These are phyloP conservation scores for Populus deltoides DNA, from an alignment of 345 rosid species.

Conservation along the genomic window DNA sequence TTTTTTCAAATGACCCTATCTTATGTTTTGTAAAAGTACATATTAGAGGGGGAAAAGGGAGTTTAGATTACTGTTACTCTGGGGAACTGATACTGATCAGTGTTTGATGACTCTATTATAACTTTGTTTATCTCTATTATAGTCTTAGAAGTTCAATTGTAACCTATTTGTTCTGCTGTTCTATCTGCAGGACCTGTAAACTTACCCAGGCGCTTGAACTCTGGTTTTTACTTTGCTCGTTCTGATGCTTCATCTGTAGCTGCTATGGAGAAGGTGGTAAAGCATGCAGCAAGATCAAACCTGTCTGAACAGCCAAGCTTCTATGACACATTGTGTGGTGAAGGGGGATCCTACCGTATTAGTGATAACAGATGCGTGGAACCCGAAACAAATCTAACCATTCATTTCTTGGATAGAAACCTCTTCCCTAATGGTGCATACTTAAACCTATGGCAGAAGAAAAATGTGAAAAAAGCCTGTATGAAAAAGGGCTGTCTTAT, in stretches of 20 bases:
- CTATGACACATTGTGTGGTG: conserved; percentile 85
- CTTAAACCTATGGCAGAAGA: conserved; percentile 60
- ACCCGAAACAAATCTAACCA: conserved; percentile 60
- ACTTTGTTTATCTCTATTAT: neutral
- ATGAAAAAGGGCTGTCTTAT: conserved; percentile 54
- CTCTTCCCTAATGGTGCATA: conserved; percentile 93
- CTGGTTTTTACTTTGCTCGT: conserved; percentile 80
- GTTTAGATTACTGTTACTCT: neutral
- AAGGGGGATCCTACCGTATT: conserved; percentile 56
- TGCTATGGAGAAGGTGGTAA: conserved; percentile 85
- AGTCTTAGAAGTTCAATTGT: neutral
- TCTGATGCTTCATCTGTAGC: conserved; percentile 57
- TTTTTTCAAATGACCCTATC: neutral
- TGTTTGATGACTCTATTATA: neutral
- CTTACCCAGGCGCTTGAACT: conserved; percentile 81
- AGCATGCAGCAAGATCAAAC: conserved; percentile 72
- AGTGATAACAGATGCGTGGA: conserved; percentile 62
- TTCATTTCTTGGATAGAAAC: conserved; percentile 74
- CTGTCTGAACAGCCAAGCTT: conserved; percentile 94
- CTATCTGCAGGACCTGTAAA: conserved; percentile 64
- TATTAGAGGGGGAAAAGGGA: neutral
- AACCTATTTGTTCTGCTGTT: neutral
- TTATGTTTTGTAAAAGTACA: neutral
- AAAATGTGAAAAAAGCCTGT: conserved; percentile 57
- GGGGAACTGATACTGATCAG: neutral